Evolutionary conservation across 139 green algal species (phyloP), one percentile per base, ranked within the genome.

Genomic region (Chlamydomonas schloesseri): DNA sequence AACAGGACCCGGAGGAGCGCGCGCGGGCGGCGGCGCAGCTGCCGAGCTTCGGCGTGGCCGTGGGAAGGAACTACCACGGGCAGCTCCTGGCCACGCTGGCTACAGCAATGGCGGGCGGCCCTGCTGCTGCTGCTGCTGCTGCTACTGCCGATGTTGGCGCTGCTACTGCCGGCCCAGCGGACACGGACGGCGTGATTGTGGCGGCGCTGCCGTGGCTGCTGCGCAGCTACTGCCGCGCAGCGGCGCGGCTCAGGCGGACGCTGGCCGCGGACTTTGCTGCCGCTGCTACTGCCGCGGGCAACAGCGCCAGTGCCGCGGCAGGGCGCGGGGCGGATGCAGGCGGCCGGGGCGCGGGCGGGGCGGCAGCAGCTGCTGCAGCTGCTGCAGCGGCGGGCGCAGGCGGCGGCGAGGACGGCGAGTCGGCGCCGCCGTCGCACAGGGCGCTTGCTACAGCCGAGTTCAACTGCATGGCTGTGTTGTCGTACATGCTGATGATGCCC

Each of bases 141-240:
- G 9, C 23, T 34, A 17, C n/a, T 3, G 50, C 23, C 17, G 55
- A 60, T 10, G 33, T 20, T 5, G 23, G 0, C 1, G 13, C 60
- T 17, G 60, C 60, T 4, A 24, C 6, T 17, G 26, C 18, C 58
- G 20, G 17, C 15, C 20, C 53, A 23, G 28, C 60, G 60, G 13
- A n/a, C 26, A 14, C 4, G 46, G 55, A 34, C 11, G 58, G 24
- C 29, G 55, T n/a, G 3, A 64, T 81, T 34, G 3, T 81, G 0
- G 9, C 17, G 37, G 58, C 34, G 14, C 55, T 87, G 50, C 83
- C 83, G 17, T 88, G 83, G 83, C 83, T 88, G 4, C 83, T 88
- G 31, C 70, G 62, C 26, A 31, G 26, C 33, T 88, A n/a, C 42
- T 71, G 71, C 60, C n/a, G 53, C 3, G 73, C 73, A 0, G 65